Evolutionary conservation across 2,329 filamentous ascomycete species (phyloP), one percentile per base, ranked within the genome.

Genomic region (Fusarium agapanthi): DNA sequence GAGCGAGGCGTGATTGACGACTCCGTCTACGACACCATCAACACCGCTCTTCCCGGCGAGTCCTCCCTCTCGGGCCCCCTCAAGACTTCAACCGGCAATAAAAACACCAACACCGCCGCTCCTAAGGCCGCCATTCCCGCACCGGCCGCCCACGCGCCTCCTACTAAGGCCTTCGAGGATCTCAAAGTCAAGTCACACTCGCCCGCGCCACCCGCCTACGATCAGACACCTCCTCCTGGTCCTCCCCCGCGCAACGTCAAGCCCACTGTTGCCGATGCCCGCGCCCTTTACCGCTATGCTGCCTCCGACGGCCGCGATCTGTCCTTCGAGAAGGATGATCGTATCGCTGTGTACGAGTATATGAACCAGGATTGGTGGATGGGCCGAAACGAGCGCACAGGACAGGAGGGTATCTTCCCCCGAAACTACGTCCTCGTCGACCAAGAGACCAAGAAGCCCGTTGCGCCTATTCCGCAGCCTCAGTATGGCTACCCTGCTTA

Each of bases 341-440:
- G 88, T 72, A 87, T 98, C 75, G 88, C 90, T 66, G 93, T 98
- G 28, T 89, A 90, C 74, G 94, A 97, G 83, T 95, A 97, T 85
- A 96, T 97, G 92, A 98, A 98, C 83, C 90, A 91, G 71, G 95
- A 98, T 83, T 98, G 95, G 95, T 98, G 95, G 94, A 92, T 94
- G 87, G 95, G 95, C 75, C 90, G 89, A 76, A 97, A 97, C 83
- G 86, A 92, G 78, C 90, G 94, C 59, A 97, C 95, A 14, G 92
- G 92, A 62, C 85, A 89, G 75, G 94, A 97, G 84, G 95, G 95
- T 77, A 97, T 98, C 81, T 98, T 98, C 88, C 95, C 95, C n/a
- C 90, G 92, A 76, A 94, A 89, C 81, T 98, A 98, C 80, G 95
- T 97, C 71, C 86, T 93, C 57, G 83, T 93, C 57, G 91, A 95